These are phyloP conservation scores for Globisporangium irregulare DNA, from an alignment of 352 stramenopile species.

Conservation along the genomic window DNA sequence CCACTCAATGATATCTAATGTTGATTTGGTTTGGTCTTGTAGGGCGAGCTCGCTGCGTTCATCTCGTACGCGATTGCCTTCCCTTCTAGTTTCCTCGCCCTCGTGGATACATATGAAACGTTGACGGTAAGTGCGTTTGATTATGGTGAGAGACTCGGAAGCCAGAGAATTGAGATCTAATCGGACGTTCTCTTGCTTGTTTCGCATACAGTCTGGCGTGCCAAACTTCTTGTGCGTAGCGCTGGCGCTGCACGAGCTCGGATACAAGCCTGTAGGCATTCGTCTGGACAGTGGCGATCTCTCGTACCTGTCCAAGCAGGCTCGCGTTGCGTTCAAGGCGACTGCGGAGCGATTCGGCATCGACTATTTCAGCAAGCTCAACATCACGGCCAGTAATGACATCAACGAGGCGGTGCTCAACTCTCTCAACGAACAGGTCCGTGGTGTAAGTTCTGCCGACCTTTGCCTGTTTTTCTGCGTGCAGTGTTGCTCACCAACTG, in stretches of 20 bases:
- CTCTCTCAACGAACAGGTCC: conserved; percentile 91
- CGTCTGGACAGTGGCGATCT: conserved; percentile 98
- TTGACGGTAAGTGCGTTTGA: conserved; percentile 59
- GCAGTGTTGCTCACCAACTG: not conserved
- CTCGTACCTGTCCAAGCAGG: conserved; percentile 92
- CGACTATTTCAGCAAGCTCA: conserved; percentile 78
- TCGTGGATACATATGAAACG: conserved; percentile 99
- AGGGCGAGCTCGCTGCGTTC: conserved; percentile 98
- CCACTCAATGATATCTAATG: not conserved
- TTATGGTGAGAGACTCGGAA: not conserved
- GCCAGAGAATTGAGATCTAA: not conserved
- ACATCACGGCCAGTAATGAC: conserved; percentile 98
- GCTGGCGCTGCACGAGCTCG: conserved; percentile 91
- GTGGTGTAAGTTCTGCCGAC: conserved; percentile 23
- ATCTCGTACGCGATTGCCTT: conserved; percentile 97
- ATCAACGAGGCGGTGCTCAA: conserved; percentile 98
- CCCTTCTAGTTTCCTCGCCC: conserved; percentile 94
- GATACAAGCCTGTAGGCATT: conserved; percentile 91
- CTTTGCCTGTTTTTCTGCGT: conserved; percentile 3
- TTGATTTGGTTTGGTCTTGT: conserved; percentile 23
- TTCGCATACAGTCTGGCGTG: conserved; percentile 78
- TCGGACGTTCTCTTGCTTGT: not conserved
- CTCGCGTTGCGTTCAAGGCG: conserved; percentile 60
- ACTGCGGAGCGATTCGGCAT: conserved; percentile 55
- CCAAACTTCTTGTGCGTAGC: conserved; percentile 98